phyloP scores from a whole-genome alignment of 192 early-diverging fungal genomes.

The Pilaira anomala region DNA sequence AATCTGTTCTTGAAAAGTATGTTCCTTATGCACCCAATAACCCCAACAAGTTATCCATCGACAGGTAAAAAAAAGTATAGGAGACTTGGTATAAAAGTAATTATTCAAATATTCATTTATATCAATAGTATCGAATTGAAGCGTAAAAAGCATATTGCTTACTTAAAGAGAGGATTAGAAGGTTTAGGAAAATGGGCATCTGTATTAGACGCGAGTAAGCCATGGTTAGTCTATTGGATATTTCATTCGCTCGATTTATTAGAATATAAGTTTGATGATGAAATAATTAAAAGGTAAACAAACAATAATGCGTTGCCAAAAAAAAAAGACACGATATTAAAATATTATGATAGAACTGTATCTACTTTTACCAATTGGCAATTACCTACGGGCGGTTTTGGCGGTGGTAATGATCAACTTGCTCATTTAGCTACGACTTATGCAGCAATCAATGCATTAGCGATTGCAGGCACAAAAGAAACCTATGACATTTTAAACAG shows the following conservation, averaged over 20 bases:
- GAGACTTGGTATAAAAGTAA: neutral
- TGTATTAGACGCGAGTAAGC: conserved; percentile 79
- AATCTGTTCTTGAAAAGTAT: conserved; percentile 22
- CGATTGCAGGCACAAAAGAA: conserved; percentile 71
- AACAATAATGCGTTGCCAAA: too few species aligned
- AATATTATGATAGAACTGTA: conserved; percentile 40
- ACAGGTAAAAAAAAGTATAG: conserved; percentile 20
- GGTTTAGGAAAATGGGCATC: conserved; percentile 54
- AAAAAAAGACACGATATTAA: neutral
- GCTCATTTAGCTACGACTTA: conserved; percentile 88
- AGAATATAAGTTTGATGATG: conserved; percentile 49
- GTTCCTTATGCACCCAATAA: conserved; percentile 27
- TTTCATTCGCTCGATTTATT: conserved; percentile 81
- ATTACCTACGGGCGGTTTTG: conserved; percentile 74
- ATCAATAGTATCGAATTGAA: conserved; percentile 44
- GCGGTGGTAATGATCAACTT: conserved; percentile 82
- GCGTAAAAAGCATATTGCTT: conserved; percentile 56
- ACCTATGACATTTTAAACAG: conserved; percentile 66
- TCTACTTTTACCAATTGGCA: conserved; percentile 66
- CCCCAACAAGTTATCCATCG: conserved; percentile 2
- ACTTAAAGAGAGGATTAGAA: conserved; percentile 47
- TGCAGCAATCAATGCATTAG: conserved; percentile 81
- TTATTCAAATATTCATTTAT: neutral
- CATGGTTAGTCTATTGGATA: conserved; percentile 93
- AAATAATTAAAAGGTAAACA: conserved; percentile 37